Conservation (phyloP, 2,329 filamentous ascomycete genomes). For the Pseudogymnoascus verrucosus region DNA sequence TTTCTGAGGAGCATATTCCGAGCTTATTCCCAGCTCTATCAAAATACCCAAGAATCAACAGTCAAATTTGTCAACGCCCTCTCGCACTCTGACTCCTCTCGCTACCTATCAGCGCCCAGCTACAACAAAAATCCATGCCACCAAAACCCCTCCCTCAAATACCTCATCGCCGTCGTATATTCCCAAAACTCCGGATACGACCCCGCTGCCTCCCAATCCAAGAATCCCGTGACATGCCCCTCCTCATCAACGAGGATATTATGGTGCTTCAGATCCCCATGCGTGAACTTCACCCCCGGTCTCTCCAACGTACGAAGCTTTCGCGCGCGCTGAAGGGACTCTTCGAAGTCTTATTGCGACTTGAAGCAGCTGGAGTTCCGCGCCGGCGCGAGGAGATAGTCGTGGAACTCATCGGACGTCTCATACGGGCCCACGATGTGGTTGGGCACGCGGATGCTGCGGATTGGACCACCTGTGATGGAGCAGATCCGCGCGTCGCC, state of each 20-base stretch:
- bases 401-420: conserved; percentile 17
- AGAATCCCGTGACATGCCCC: conserved; percentile 33
- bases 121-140: conserved; percentile 20
- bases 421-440: conserved; percentile 16
- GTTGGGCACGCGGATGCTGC: conserved; percentile 18
- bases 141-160: conserved; percentile 15
- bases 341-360: conserved; percentile 13
- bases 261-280: conserved; percentile 40
- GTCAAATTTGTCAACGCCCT: conserved; percentile 18
- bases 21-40: background rate
- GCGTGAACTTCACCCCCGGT: conserved; percentile 33
- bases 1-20: background rate
- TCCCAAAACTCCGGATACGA: conserved; percentile 38
- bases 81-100: conserved; percentile 18
- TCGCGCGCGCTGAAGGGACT: conserved; percentile 10
- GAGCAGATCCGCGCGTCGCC: conserved; percentile 15
- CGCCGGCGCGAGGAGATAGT: conserved; percentile 16
- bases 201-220: conserved; percentile 41
- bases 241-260: conserved; percentile 36
- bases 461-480: conserved; percentile 17
- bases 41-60: conserved; percentile 15
- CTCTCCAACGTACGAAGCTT: conserved; percentile 15
- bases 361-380: conserved; percentile 2
- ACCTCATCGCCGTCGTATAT: conserved; percentile 18
- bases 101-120: conserved; percentile 14